Evolutionary conservation across 179 eudicot genomes (phyloP).

Genomic region (Beta macrorhiza): DNA sequence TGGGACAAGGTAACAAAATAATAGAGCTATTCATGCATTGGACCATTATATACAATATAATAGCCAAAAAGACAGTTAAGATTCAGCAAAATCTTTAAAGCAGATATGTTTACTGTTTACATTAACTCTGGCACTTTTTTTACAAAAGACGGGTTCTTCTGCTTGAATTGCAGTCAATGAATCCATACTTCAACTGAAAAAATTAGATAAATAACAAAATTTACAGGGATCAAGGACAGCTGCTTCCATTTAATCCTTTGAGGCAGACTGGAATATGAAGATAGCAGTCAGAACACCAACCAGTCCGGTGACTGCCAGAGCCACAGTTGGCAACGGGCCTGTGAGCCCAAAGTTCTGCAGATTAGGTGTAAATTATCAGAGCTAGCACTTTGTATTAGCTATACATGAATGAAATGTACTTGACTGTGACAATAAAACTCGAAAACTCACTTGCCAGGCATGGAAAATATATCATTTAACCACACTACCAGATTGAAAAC

Average conservation of each 20-base stretch:
- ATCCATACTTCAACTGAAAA: slow-evolving; percentile 14
- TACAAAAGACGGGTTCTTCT: slow-evolving; percentile 28
- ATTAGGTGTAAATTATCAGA: slow-evolving; percentile 19
- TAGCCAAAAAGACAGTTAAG: not conserved
- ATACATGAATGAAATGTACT: not conserved
- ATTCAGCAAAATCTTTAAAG: slow-evolving; percentile 11
- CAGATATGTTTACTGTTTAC: slow-evolving; percentile 24
- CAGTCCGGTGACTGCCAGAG: slow-evolving; percentile 79
- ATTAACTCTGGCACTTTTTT: slow-evolving; percentile 17
- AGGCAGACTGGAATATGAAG: slow-evolving; percentile 92
- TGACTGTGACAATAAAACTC: too few relatives aligned
- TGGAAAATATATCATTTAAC: not conserved
- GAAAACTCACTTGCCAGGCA: not conserved
- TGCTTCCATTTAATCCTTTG: slow-evolving; percentile 47
- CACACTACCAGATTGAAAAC: not conserved
- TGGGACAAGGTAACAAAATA: slow-evolving; percentile 4
- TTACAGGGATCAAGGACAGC: slow-evolving; percentile 30
- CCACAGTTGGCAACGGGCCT: slow-evolving; percentile 81
- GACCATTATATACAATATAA: slow-evolving; percentile 15
- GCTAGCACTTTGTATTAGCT: too few relatives aligned
- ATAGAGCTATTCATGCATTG: not conserved
- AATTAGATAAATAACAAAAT: slow-evolving; percentile 18
- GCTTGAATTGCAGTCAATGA: slow-evolving; percentile 21
- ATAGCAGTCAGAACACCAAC: slow-evolving; percentile 84
- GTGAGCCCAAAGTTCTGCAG: slow-evolving; percentile 95